Base-by-base conservation (phyloP, 805 yeast genomes). In the Cyberlindnera samutprakarnensis region DNA sequence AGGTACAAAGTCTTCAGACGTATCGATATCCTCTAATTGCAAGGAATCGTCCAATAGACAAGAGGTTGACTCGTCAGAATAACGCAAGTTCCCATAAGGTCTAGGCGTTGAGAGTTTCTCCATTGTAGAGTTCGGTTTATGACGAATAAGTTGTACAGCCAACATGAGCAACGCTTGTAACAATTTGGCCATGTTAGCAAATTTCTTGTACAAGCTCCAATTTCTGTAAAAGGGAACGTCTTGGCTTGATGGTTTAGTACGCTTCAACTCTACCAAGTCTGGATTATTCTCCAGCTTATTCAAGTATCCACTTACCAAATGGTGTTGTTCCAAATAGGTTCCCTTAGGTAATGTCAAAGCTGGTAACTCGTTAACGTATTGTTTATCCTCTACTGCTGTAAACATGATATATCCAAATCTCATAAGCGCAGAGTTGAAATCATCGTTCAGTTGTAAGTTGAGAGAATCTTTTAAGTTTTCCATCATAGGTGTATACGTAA, bases 361-460 rank as follows among this genome's bases (percentile, higher is more conserved):
- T 17, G 74, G 59, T 19, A 70, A 59, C 45, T 80, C 86, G 30
- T 72, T 67, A 25, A 77, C 67, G 50, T 78, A 81, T 40, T 81
- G 75, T 19, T 77, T 72, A 35, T 68, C 70, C 3, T 82, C 78
- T 0, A 83, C 78, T 32, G 79, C 75, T n/a, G 77, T 72, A 24
- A 80, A 66, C 12, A 82, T 73, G 28, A 80, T 61, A 35, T 72
- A 61, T 1, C 85, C 86, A 30, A 75, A 53, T 46, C 74, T 73
- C 42, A 72, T 61, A 32, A 76, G 54, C 0, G 77, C 72, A 1
- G 81, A 67, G 48, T 76, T 74, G 49, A 81, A 82, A 54, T 81
- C 88, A 46, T 79, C 86, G 20, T 63, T 49, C 35, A 69, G 30
- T 18, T 56, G 61, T 12, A 64, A 34, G 26, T 53, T 55, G 42